Conservation (phyloP, 345 rosid species). For the Citrus cavaleriei region DNA sequence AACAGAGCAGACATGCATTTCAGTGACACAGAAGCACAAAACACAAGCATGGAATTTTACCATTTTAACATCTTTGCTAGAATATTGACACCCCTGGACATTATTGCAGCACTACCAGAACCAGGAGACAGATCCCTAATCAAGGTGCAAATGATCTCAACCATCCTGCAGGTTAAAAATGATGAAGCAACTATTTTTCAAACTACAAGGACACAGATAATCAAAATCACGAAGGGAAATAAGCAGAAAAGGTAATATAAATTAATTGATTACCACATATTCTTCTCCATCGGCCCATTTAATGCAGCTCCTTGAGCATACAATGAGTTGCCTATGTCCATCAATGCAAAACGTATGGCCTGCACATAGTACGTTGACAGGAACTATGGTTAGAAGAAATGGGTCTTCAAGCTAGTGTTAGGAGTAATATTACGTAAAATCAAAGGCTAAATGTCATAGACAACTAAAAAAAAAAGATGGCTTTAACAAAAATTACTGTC, state of each 20-base stretch:
- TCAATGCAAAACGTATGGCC: constrained; percentile 71
- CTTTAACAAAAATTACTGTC: constrained; percentile 8
- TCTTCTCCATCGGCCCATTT: constrained; percentile 45
- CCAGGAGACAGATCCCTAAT: constrained; percentile 53
- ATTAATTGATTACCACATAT: constrained; percentile 50
- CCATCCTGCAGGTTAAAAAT: constrained; percentile 50
- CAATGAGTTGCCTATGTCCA: constrained; percentile 53
- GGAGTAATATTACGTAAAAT: neutral
- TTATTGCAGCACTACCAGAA: constrained; percentile 54
- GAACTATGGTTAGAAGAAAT: constrained; percentile 5
- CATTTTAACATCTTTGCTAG: constrained; percentile 74
- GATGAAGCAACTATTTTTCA: constrained; percentile 10
- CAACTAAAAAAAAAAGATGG: neutral
- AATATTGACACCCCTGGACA: constrained; percentile 72
- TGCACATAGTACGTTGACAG: constrained; percentile 23
- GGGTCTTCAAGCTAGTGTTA: neutral
- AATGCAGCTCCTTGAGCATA: constrained; percentile 38
- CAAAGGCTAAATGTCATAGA: constrained; percentile 5
- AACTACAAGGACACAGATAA: neutral
- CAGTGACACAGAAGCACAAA: neutral
- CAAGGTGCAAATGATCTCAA: constrained; percentile 65
- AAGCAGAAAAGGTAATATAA: constrained; percentile 1
- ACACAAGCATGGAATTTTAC: constrained; percentile 29
- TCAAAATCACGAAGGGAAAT: neutral
- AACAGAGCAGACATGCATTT: neutral